Base-by-base conservation (phyloP, 108 stramenopile species). In the Cyclotella atomus region DNA sequence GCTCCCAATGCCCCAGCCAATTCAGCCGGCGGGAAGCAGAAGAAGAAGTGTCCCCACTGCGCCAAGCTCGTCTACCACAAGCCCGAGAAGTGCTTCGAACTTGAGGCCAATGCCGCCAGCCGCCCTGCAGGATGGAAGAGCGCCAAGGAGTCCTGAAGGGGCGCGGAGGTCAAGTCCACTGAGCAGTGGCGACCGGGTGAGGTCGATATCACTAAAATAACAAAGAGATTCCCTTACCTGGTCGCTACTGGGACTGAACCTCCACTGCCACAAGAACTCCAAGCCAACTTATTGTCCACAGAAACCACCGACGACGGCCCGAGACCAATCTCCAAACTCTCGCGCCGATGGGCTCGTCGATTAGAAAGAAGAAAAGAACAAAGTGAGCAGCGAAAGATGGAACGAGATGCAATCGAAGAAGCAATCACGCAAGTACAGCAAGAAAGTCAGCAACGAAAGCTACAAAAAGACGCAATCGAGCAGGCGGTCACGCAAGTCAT, bases 11-110 rank as follows among this genome's bases (percentile, higher is more conserved):
- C n/a, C n/a, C n/a, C n/a, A n/a, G n/a, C n/a, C n/a, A n/a, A n/a
- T n/a, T n/a, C n/a, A n/a, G n/a, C n/a, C n/a, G n/a, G n/a, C n/a
- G n/a, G n/a, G n/a, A n/a, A n/a, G n/a, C n/a, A n/a, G n/a, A 62
- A 62, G 36, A 34, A 61, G 20, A 16, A 25, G 21, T 49, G 65
- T 23, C 65, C 65, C 23, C 25, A 65, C 45, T 65, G 65, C 65
- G 6, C 45, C 14, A 28, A 29, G 27, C 7, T 47, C 45, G 65
- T 45, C 28, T 49, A 41, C 28, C 65, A 65, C 30, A 65, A 65
- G 29, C 28, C 25, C 7, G 29, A 65, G 65, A 19, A 46, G 19
- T 65, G 65, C 29, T 49, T 32, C 16, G 65, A 65, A 49, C 45
- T 65, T n/a, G 61, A 63, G 17, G 61, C 4, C 0, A 63, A 63